These are phyloP conservation scores for Elongisporangium undulatum DNA, from an alignment of 352 stramenopile genomes.

Conservation along the genomic window DNA sequence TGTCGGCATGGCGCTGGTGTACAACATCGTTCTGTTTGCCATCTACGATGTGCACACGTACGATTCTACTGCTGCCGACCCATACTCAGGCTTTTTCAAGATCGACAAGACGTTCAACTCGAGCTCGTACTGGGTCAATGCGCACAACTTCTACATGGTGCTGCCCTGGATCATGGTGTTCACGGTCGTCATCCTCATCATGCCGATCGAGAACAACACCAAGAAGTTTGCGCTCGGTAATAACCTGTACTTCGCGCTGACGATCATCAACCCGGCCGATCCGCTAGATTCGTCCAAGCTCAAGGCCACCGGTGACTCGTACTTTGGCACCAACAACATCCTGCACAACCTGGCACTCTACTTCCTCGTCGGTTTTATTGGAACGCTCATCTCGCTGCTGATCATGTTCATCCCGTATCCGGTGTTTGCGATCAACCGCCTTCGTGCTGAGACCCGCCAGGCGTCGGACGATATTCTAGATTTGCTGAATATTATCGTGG, in stretches of 20 bases:
- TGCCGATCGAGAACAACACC: conserved; percentile 57
- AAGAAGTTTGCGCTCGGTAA: conserved; percentile 66
- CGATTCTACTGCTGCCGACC: conserved; percentile 13
- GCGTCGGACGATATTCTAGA: conserved; percentile 31
- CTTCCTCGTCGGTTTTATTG: conserved; percentile 44
- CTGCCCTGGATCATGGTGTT: conserved; percentile 60
- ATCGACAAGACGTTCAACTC: conserved; percentile 49
- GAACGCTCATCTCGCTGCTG: conserved; percentile 39
- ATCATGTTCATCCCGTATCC: conserved; percentile 60
- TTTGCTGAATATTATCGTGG: conserved; percentile 47
- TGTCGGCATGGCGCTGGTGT: conserved; percentile 55
- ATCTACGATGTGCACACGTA: conserved; percentile 28
- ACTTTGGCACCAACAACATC: conserved; percentile 36
- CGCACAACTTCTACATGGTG: conserved; percentile 38
- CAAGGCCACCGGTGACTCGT: conserved; percentile 28
- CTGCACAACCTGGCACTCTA: conserved; percentile 48
- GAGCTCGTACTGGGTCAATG: conserved; percentile 45
- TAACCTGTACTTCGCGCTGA: conserved; percentile 65
- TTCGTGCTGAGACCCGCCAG: conserved; percentile 21
- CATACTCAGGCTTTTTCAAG: conserved; percentile 29
- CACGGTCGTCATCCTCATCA: conserved; percentile 41
- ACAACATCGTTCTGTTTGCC: conserved; percentile 59
- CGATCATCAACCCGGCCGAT: conserved; percentile 52
- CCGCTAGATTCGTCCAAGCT: conserved; percentile 27
- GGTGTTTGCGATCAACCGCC: conserved; percentile 35